Percentiles rank a stretch among this genome's conserved stretches.
Conservation (phyloP, 768 basidiomycete genomes). For the Atractiella rhizophila region DNA sequence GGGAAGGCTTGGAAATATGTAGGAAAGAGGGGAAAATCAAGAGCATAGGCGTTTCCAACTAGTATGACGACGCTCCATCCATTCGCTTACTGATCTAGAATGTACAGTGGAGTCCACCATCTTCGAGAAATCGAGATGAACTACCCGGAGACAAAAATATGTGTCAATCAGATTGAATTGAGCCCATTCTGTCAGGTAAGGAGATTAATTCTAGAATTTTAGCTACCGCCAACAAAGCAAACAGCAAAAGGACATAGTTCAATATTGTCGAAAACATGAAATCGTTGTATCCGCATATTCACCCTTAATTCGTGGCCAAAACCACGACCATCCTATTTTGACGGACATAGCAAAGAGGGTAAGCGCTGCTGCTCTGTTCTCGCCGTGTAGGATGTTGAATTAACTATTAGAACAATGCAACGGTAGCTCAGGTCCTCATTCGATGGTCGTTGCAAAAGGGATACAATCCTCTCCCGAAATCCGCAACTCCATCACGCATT, state of each 20-base stretch:
- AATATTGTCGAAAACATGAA: neutral
- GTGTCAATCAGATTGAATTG: slow-evolving; percentile 5
- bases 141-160: neutral
- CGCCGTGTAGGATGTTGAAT: too few relatives aligned
- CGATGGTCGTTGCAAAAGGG: slow-evolving; percentile 26
- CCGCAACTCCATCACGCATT: slow-evolving; percentile 43
- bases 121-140: neutral
- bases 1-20: neutral
- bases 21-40: neutral
- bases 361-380: neutral
- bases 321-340: slow-evolving; percentile 27
- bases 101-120: slow-evolving; percentile 3
- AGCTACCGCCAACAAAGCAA: too few relatives aligned
- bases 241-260: slow-evolving; percentile 2
- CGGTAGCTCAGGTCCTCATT: slow-evolving; percentile 25
- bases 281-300: slow-evolving; percentile 30
- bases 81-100: too few relatives aligned
- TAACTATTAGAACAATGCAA: slow-evolving; percentile 16
- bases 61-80: too few relatives aligned
- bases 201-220: too few relatives aligned
- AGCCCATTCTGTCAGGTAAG: slow-evolving; percentile 3
- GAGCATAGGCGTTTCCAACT: slow-evolving; percentile 4
- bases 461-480: slow-evolving; percentile 61
- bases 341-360: slow-evolving; percentile 37
- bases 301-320: slow-evolving; percentile 35